These are phyloP conservation scores for Dactylonectria estremocensis DNA, from an alignment of 2,329 filamentous ascomycete species.

Conservation along the genomic window DNA sequence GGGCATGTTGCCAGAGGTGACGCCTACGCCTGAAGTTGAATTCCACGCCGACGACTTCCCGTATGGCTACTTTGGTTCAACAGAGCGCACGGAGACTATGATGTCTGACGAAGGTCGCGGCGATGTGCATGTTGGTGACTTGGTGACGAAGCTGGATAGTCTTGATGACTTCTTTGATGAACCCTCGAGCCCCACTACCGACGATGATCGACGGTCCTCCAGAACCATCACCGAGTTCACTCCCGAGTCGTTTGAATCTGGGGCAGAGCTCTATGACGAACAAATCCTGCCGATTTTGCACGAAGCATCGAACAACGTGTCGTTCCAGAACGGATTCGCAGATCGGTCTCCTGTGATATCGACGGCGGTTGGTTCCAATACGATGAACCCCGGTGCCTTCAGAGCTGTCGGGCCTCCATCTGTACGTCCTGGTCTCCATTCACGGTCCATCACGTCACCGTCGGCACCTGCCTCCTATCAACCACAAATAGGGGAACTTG, in stretches of 20 bases:
- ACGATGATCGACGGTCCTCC: constrained; percentile 73
- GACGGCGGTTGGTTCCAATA: constrained; percentile 72
- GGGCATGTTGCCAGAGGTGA: constrained; percentile 70
- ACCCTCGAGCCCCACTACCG: constrained; percentile 69
- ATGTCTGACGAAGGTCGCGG: constrained; percentile 85
- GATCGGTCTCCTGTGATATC: constrained; percentile 77
- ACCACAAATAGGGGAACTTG: constrained; percentile 71
- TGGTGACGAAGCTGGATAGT: constrained; percentile 85
- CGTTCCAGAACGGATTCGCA: constrained; percentile 90
- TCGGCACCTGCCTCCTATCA: constrained; percentile 71
- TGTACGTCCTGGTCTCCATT: constrained; percentile 79
- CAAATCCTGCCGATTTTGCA: constrained; percentile 92
- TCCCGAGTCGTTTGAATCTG: constrained; percentile 78
- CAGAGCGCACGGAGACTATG: constrained; percentile 89
- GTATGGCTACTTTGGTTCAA: constrained; percentile 81
- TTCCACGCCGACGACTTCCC: constrained; percentile 93
- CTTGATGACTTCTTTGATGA: constrained; percentile 89
- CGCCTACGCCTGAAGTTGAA: constrained; percentile 87
- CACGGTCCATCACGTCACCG: constrained; percentile 88
- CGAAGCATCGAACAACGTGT: constrained; percentile 84
- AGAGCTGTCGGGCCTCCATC: constrained; percentile 56
- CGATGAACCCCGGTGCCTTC: constrained; percentile 76
- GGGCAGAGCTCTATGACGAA: constrained; percentile 90
- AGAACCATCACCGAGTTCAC: constrained; percentile 76
- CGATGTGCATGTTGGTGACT: constrained; percentile 80